phyloP scores from a whole-genome alignment of 495 filamentous ascomycete genomes.

The Cladorrhinum samala region DNA sequence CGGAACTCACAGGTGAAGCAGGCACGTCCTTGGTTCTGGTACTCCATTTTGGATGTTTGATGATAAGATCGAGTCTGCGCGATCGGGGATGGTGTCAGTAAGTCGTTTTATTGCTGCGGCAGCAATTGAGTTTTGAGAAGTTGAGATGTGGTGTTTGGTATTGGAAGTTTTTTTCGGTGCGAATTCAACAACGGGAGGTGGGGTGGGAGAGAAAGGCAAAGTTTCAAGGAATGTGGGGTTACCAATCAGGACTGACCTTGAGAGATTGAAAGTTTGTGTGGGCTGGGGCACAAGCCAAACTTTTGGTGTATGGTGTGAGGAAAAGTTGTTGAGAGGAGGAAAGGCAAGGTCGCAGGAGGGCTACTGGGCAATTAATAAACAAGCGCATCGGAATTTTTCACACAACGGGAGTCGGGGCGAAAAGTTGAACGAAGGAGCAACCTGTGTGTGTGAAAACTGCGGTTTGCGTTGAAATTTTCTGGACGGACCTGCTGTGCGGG shows the following conservation, averaged over 20 bases:
- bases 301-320: constrained; percentile 1
- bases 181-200: constrained; percentile 17
- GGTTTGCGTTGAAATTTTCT: constrained; percentile 31
- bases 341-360: constrained; percentile 14
- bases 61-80: constrained; percentile 12
- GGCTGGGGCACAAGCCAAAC: constrained; percentile 8
- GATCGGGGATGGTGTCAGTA: background rate
- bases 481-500: constrained; percentile 22
- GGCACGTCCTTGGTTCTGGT: constrained; percentile 28
- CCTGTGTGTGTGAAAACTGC: constrained; percentile 20
- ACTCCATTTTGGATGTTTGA: constrained; percentile 33
- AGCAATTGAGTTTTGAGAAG: constrained; percentile 15
- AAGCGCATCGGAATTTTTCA: constrained; percentile 2
- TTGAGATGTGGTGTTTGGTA: constrained; percentile 10
- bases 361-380: constrained; percentile 14
- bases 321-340: constrained; percentile 8
- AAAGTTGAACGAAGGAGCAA: constrained; percentile 9
- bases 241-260: constrained; percentile 5
- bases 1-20: constrained; percentile 47
- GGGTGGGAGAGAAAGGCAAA: constrained; percentile 18
- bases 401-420: constrained; percentile 6
- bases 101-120: constrained; percentile 15
- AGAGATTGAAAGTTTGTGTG: constrained; percentile 2
- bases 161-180: too few relatives aligned
- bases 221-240: constrained; percentile 17